phyloP scores from a whole-genome alignment of 306 rosid species.

The Quillaja saponaria region DNA sequence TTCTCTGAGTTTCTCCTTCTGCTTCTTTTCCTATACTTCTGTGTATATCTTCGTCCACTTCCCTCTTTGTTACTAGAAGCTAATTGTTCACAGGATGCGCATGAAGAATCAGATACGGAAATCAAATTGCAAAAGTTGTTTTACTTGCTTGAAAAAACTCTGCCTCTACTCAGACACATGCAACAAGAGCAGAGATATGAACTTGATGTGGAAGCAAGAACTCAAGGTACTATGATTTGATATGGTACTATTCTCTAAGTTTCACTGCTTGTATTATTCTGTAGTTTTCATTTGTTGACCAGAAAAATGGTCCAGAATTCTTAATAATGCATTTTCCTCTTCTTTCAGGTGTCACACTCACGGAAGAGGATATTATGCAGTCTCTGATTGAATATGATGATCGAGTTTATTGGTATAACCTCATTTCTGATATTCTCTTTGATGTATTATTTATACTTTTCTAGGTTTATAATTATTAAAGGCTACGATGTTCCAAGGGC shows the following conservation, averaged over 20 bases:
- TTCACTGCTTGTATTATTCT: too few species aligned
- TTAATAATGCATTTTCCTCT: conserved; percentile 21
- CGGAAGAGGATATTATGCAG: conserved; percentile 50
- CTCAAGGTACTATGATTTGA: conserved; percentile 44
- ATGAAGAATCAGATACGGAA: conserved; percentile 44
- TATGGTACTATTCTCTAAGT: too few species aligned
- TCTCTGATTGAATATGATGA: conserved; percentile 55
- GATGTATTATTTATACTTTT: conserved; percentile 12
- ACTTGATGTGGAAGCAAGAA: conserved; percentile 45
- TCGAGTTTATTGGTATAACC: conserved; percentile 64
- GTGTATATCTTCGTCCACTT: conserved; percentile 4
- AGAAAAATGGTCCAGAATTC: conserved; percentile 18
- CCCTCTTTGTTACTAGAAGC: conserved; percentile 12
- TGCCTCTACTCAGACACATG: conserved; percentile 60
- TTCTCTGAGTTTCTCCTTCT: conserved; percentile 19
- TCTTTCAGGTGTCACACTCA: conserved; percentile 41
- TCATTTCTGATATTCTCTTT: conserved; percentile 17
- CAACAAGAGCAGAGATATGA: conserved; percentile 58
- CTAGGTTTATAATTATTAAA: conserved; percentile 13
- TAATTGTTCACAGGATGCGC: conserved; percentile 39
- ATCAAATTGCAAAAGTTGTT: conserved; percentile 49
- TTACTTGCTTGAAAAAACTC: conserved; percentile 51
- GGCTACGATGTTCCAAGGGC: neutral
- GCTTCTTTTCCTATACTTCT: conserved; percentile 17
- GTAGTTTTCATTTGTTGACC: conserved; percentile 23